Evolutionary conservation across 306 rosid genomes (phyloP).

Genomic region (Cicer bijugum): DNA sequence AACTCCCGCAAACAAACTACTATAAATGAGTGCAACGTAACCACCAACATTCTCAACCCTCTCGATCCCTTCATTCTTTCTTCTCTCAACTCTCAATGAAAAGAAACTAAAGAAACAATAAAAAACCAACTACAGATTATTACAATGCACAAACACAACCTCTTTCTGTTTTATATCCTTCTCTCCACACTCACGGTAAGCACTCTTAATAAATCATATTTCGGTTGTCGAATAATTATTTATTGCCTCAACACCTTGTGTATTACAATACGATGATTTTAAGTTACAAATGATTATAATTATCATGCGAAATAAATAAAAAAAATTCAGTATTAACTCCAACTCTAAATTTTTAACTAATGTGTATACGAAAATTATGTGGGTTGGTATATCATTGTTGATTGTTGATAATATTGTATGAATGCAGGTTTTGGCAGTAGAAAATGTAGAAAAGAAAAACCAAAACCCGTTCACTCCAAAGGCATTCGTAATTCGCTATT

Average conservation of each 20-base stretch:
- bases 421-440: conserved; percentile 62
- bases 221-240: neutral
- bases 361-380: too few species aligned
- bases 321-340: neutral
- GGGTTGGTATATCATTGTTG: too few species aligned
- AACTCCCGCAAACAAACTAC: too few species aligned
- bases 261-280: neutral
- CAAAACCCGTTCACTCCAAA: conserved; percentile 78
- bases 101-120: neutral
- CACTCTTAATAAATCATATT: neutral
- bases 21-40: conserved; percentile 59
- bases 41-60: conserved; percentile 53
- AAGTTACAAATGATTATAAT: too few species aligned
- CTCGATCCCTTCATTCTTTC: neutral
- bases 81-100: neutral
- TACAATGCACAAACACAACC: conserved; percentile 42
- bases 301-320: neutral
- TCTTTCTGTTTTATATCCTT: conserved; percentile 51
- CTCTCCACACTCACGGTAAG: conserved; percentile 61
- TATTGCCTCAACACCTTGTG: neutral
- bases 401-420: too few species aligned
- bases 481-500: conserved; percentile 68
- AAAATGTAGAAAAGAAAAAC: conserved; percentile 43
- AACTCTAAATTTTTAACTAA: neutral
- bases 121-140: neutral